A percentile compares a stretch with the other conserved stretches of the same genome.
Conservation (phyloP, 192 early-diverging fungal genomes). For the Gamsiella multidivaricata region DNA sequence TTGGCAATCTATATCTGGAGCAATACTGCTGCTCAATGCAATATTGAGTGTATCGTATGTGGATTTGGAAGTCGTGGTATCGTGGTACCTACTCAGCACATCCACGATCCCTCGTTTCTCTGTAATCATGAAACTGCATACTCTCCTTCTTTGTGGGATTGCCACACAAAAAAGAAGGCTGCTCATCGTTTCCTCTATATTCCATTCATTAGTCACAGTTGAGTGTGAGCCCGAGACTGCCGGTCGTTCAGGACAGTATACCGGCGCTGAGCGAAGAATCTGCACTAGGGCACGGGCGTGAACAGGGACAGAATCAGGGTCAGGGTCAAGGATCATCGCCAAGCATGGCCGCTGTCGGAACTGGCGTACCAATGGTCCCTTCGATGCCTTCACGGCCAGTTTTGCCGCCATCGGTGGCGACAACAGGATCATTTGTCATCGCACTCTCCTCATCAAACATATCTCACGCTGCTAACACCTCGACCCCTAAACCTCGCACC, state of each 20-base stretch:
- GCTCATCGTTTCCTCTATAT: background rate
- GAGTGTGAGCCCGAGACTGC: slow-evolving; percentile 13
- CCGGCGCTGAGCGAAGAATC: background rate
- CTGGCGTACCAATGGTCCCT: slow-evolving; percentile 7
- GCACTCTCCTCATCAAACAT: background rate
- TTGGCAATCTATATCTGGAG: slow-evolving; percentile 1
- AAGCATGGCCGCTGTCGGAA: background rate
- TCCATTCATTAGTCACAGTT: background rate
- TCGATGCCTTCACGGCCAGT: slow-evolving; percentile 2
- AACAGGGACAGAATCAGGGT: background rate
- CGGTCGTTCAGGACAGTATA: slow-evolving; percentile 3
- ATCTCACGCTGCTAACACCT: background rate
- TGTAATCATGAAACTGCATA: no score
- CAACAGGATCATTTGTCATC: background rate
- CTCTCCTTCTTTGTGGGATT: background rate
- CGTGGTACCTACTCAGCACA: background rate
- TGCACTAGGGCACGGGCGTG: slow-evolving; percentile 3
- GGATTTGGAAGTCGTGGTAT: slow-evolving; percentile 1
- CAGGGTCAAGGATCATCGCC: slow-evolving; percentile 10
- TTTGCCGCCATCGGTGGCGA: slow-evolving; percentile 13
- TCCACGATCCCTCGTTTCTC: no score
- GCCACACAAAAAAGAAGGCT: background rate
- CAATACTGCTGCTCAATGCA: background rate
- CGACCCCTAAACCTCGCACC: slow-evolving; percentile 13
- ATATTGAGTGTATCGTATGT: background rate